Evolutionary conservation across 805 yeast species (phyloP), one percentile per base, ranked within the genome.

Genomic region (Ogataea pignaliae): DNA sequence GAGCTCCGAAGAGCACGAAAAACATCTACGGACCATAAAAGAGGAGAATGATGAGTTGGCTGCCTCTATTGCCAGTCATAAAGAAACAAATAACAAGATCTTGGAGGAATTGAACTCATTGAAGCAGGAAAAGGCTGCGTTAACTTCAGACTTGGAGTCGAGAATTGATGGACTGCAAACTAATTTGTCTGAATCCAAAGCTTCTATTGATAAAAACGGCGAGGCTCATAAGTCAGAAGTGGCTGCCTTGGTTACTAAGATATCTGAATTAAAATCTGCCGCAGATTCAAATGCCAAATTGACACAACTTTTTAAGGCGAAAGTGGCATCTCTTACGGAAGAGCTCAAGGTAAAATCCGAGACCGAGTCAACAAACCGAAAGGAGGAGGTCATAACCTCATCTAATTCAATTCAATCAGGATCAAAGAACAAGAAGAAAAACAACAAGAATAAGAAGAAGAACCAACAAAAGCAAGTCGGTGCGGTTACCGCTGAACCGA

Each of bases 271-370:
- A 18, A 52, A 56, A 39, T 44, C 54, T 13, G 43, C 63, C 3
- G 21, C 55, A n/a, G 53, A 53, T n/a, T 56, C 65, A 0, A 39
- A 52, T 13, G 42, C 48, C 5, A 58, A 53, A 21, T 36, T 60
- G 31, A 46, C 48, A 21, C 54, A 52, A 29, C 39, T 55, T 32
- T 60, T 57, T 39, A 55, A 60, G 29, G 59, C 59, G 3, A 63
- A 61, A 39, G 56, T 61, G 2, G 47, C 46, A 12, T 33, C 44
- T 1, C 41, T 57, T 14, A 46, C 47, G 3, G 51, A 49, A n/a
- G 55, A 58, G 43, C n/a, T 46, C n/a, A 50, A 53, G 18, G 26
- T 38, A 21, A 34, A 39, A 12, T 18, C 41, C 1, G 35, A 37
- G 16, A 31, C 37, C 33, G 42, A 29, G 15, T n/a, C 34, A 31